These are phyloP conservation scores for Dactylorhiza incarnata DNA, from an alignment of 106 monocot species.

Conservation along the genomic window DNA sequence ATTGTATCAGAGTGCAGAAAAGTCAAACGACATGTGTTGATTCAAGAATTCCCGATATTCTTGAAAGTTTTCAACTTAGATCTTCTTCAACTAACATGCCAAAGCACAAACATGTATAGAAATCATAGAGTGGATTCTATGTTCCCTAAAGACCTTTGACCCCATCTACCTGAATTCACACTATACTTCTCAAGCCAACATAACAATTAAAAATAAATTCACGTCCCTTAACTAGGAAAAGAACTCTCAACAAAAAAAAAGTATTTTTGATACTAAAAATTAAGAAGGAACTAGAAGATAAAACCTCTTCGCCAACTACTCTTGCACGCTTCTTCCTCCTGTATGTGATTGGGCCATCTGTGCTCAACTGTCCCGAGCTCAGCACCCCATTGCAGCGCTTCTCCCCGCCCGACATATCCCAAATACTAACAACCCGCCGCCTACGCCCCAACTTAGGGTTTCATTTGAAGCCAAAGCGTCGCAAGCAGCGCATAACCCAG, in stretches of 20 bases:
- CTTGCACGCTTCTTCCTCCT: conserved; percentile 16
- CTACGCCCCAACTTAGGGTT: conserved; percentile 11
- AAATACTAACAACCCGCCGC: neutral
- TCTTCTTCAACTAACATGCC: neutral
- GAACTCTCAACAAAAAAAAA: neutral
- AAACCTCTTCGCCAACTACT: neutral
- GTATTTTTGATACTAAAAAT: neutral
- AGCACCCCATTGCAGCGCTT: conserved; percentile 7
- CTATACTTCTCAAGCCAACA: neutral
- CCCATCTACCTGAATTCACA: neutral
- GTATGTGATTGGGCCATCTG: conserved; percentile 18
- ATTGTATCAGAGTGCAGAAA: neutral
- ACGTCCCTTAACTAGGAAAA: neutral
- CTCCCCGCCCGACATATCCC: conserved; percentile 12
- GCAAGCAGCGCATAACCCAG: neutral
- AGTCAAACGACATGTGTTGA: neutral
- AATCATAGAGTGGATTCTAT: neutral
- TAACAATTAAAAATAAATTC: neutral
- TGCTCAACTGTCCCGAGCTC: conserved; percentile 9
- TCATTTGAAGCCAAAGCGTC: neutral
- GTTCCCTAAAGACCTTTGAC: neutral
- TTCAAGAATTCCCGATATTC: neutral
- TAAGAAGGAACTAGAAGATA: neutral
- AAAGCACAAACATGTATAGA: neutral
- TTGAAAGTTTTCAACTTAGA: neutral